phyloP scores from a whole-genome alignment of 805 yeast species.

The Cyberlindnera japonica region DNA sequence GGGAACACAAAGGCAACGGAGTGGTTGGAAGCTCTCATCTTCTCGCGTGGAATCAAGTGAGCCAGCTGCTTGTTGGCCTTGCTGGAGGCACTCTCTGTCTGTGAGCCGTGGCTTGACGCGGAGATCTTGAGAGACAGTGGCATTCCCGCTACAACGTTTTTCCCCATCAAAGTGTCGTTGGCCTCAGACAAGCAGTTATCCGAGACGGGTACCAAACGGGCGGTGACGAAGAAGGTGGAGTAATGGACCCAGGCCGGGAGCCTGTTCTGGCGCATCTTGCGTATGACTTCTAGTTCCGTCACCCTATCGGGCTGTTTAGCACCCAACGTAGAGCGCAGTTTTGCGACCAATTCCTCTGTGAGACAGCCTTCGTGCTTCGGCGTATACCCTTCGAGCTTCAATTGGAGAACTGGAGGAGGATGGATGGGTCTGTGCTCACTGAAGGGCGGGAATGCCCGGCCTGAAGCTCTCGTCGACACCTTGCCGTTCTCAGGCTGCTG shows the following conservation, averaged over 20 bases:
- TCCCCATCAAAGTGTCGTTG: constrained; percentile 24
- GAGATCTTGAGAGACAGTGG: constrained; percentile 19
- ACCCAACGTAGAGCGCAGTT: constrained; percentile 10
- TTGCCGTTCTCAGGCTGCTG: constrained; percentile 32
- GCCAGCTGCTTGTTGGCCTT: constrained; percentile 12
- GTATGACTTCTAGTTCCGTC: constrained; percentile 21
- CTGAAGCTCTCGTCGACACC: constrained; percentile 26
- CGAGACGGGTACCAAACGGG: constrained; percentile 10
- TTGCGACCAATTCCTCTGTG: constrained; percentile 13
- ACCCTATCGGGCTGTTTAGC: constrained; percentile 17
- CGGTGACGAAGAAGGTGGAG: constrained; percentile 27
- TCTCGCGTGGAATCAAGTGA: constrained; percentile 17
- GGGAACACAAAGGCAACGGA: constrained; percentile 31
- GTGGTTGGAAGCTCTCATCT: constrained; percentile 17
- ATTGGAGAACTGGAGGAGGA: constrained; percentile 32
- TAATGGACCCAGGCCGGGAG: constrained; percentile 27
- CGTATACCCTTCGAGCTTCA: constrained; percentile 17
- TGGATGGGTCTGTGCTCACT: constrained; percentile 33
- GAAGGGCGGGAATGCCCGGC: constrained; percentile 25
- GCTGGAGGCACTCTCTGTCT: too few species aligned
- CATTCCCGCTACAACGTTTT: constrained; percentile 26
- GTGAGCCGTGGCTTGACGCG: constrained; percentile 11
- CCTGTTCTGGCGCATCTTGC: constrained; percentile 14
- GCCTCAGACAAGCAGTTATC: constrained; percentile 3
- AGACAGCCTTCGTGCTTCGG: constrained; percentile 10